Base-by-base conservation (phyloP, 2,329 filamentous ascomycete species). In the Cladophialophora carrionii region DNA sequence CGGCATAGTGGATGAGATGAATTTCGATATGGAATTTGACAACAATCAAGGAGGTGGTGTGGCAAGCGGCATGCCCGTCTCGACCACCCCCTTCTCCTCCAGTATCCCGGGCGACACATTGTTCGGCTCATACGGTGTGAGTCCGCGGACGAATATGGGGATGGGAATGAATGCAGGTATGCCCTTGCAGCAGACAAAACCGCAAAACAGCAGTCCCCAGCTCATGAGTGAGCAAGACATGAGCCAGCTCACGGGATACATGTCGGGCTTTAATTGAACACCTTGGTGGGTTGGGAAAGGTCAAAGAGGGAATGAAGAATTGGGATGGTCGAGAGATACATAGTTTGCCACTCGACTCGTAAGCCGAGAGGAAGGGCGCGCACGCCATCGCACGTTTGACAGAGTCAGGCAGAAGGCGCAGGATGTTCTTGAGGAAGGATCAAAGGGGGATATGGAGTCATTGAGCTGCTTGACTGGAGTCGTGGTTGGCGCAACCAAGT, bases 1-100 rank as follows among this genome's bases (percentile, higher is more conserved):
- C 3, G 68, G 65, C 32, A 65, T 66, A 56, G 60, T 69, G 22
- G 68, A 69, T 31, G 68, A 70, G 26, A 54, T 70, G 64, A 66
- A 62, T 26, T 71, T 71, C 34, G 66, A 68, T 20, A 12, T 68
- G n/a, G 66, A 62, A 2, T 26, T 61, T 34, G 55, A 61, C 24
- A 59, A 60, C 32, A 51, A 48, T 54, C 62, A 63, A 37, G 48
- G 22, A 3, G 63, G 7, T 37, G 51, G 17, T 22, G 24, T 53
- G 37, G 22, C 37, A 1, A 14, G 26, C n/a, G 46, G 57, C 7
- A 51, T 60, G 1, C 31, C 46, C 10, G 46, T 53, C n/a, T 60
- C 57, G 10, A 57, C 57, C 4, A 48, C 66, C 29, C 43, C 62
- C 10, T 67, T 65, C 53, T 63, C 64, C 24, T 62, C 65, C 24